Evolutionary conservation across 805 yeast genomes (phyloP).

Genomic region (Wickerhamiella azyma): DNA sequence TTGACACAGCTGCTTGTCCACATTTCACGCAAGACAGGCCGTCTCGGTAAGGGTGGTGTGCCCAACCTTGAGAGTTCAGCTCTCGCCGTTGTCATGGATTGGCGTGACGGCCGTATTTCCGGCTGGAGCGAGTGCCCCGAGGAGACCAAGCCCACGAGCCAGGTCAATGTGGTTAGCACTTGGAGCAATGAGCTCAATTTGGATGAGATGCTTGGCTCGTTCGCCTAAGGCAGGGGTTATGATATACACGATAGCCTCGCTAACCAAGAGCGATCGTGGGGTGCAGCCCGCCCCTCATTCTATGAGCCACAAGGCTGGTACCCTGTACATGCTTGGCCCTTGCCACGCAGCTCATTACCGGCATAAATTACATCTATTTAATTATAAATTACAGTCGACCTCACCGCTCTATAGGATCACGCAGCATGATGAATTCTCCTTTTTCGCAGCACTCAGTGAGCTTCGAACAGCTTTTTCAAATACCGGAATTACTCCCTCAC

Average conservation of each 20-base stretch:
- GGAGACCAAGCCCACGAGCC: conserved; percentile 35
- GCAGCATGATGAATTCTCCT: conserved; percentile 15
- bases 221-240: neutral
- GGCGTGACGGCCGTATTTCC: conserved; percentile 90
- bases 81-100: conserved; percentile 67
- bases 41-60: conserved; percentile 84
- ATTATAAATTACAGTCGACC: neutral
- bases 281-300: too few relatives aligned
- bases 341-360: too few relatives aligned
- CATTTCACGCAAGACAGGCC: conserved; percentile 83
- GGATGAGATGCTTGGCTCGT: conserved; percentile 49
- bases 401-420: conserved; percentile 13
- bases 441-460: conserved; percentile 36
- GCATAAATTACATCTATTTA: neutral
- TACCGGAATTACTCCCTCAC: conserved; percentile 89
- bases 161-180: conserved; percentile 65
- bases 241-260: too few relatives aligned
- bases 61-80: conserved; percentile 86
- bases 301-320: too few relatives aligned
- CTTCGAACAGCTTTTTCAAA: conserved; percentile 85
- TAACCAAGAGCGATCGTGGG: too few relatives aligned
- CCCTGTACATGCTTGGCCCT: too few relatives aligned
- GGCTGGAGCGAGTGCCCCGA: conserved; percentile 72
- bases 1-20: conserved; percentile 80
- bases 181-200: conserved; percentile 95